A percentile compares a stretch with the other conserved stretches of the same genome.
These are phyloP conservation scores for Diplocarpon rosae DNA, from an alignment of 2,329 filamentous ascomycete genomes.

Conservation along the genomic window DNA sequence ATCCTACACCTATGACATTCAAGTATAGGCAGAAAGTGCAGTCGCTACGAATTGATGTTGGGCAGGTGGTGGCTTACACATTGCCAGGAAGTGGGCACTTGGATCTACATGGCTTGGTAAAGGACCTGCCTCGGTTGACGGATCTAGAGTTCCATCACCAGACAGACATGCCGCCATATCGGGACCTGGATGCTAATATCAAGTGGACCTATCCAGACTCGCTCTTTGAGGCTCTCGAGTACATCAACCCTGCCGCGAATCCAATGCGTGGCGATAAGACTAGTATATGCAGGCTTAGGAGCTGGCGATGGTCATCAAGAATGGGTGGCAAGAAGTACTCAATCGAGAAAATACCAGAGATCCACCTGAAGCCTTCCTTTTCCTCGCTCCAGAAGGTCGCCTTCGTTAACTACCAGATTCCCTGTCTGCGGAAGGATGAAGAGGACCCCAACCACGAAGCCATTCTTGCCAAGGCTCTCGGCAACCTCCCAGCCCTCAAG, in stretches of 20 bases:
- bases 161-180: constrained; percentile 56
- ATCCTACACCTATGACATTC: constrained; percentile 19
- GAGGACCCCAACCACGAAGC: constrained; percentile 31
- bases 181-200: constrained; percentile 41
- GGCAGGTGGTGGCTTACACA: constrained; percentile 41
- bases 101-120: constrained; percentile 47
- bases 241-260: constrained; percentile 36
- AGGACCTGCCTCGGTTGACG: constrained; percentile 53
- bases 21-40: constrained; percentile 26
- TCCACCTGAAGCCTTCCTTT: constrained; percentile 49
- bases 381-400: constrained; percentile 41
- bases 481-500: constrained; percentile 50
- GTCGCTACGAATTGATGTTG: constrained; percentile 25
- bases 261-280: constrained; percentile 20
- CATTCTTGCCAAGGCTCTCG: constrained; percentile 32
- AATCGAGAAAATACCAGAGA: constrained; percentile 36
- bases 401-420: constrained; percentile 53
- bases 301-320: constrained; percentile 53
- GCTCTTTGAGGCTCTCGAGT: constrained; percentile 53
- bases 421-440: constrained; percentile 30
- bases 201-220: constrained; percentile 60
- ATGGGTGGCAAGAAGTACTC: constrained; percentile 35
- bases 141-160: constrained; percentile 63
- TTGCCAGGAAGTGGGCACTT: constrained; percentile 42
- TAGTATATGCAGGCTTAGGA: constrained; percentile 31